A percentile compares a stretch with the other conserved stretches of the same genome.
Evolutionary conservation across 1,284 basidiomycete genomes (phyloP).

Genomic region (Ceratobasidium sp.): DNA sequence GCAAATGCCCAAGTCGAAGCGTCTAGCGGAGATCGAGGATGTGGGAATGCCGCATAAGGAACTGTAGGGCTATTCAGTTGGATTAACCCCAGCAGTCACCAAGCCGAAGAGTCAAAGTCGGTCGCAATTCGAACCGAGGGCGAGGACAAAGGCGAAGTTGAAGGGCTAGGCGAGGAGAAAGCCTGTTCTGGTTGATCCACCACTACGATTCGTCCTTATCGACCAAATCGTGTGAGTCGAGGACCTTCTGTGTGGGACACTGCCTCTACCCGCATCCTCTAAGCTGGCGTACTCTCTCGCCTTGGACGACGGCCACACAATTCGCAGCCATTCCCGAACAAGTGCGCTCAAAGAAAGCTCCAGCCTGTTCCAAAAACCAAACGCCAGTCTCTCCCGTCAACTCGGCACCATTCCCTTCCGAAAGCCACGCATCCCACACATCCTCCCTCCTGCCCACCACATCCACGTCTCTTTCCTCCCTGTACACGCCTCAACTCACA

Average conservation of each 20-base stretch:
- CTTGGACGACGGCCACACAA: background rate
- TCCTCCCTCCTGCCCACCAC: conserved; percentile 4
- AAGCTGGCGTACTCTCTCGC: background rate
- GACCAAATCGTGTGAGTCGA: conserved; percentile 37
- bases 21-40: background rate
- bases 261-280: too few relatives aligned
- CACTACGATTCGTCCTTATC: conserved; percentile 32
- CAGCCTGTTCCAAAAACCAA: background rate
- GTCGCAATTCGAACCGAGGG: background rate
- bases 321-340: background rate
- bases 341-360: background rate
- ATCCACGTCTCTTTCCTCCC: background rate
- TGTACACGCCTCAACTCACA: background rate
- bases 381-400: conserved; percentile 4
- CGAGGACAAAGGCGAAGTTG: background rate
- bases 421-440: background rate
- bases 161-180: background rate
- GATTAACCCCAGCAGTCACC: background rate
- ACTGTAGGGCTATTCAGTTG: conserved; percentile 9
- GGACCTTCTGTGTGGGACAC: conserved; percentile 11
- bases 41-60: background rate
- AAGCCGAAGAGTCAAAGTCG: background rate
- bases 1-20: background rate
- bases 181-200: conserved; percentile 3
- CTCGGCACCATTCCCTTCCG: too few relatives aligned